Conservation (phyloP, 306 rosid genomes). For the Medicago ruthenica region DNA sequence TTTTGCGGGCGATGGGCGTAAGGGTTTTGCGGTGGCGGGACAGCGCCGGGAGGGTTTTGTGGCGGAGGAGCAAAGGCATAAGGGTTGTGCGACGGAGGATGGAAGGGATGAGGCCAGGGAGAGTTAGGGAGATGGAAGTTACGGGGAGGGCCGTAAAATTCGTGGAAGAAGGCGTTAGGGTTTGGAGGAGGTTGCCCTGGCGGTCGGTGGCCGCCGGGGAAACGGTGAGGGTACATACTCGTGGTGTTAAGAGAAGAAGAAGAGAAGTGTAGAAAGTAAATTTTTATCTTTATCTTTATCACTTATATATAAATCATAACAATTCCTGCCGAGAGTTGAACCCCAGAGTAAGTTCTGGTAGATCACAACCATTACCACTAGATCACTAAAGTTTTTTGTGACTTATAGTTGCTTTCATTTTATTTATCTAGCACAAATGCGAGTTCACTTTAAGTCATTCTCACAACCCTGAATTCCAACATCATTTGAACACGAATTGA, state of each 20-base stretch:
- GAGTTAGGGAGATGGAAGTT: conserved; percentile 45
- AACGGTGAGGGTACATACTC: conserved; percentile 45
- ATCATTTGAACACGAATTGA: too few species aligned
- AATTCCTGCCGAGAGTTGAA: too few species aligned
- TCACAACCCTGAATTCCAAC: too few species aligned
- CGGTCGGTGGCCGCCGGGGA: conserved; percentile 43
- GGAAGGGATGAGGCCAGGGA: conserved; percentile 32
- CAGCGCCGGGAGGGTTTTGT: neutral
- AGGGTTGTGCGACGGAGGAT: conserved; percentile 10
- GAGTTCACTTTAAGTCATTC: too few species aligned
- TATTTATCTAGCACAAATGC: too few species aligned
- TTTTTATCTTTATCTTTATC: too few species aligned
- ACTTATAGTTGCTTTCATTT: too few species aligned
- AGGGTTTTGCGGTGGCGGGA: neutral
- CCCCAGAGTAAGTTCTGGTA: too few species aligned
- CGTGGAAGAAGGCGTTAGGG: conserved; percentile 33
- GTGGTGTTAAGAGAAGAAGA: conserved; percentile 2
- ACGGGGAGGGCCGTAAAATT: conserved; percentile 1
- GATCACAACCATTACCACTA: too few species aligned
- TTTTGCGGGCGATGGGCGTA: neutral
- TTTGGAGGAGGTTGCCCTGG: conserved; percentile 42
- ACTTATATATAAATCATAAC: too few species aligned
- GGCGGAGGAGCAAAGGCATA: neutral
- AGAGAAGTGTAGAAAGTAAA: too few species aligned
- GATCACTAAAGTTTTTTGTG: too few species aligned